A percentile compares a stretch with the other conserved stretches of the same genome.
phyloP scores from a whole-genome alignment of 176 grass and related monocot genomes.

The Secale cereale region DNA sequence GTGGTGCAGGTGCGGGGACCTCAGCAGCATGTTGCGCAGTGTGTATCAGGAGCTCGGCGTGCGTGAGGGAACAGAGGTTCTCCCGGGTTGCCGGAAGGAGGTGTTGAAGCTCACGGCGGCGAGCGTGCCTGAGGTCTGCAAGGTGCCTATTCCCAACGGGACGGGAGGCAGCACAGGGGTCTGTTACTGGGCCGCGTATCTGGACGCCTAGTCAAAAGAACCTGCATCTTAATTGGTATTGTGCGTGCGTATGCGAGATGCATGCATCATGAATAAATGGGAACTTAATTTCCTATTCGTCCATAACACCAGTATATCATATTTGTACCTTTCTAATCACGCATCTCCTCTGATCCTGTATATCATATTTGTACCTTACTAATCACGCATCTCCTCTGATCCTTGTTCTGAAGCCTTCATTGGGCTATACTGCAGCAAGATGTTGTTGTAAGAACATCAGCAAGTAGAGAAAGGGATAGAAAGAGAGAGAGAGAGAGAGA shows the following conservation, averaged over 20 bases:
- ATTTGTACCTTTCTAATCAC: background rate
- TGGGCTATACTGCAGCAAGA: too few relatives aligned
- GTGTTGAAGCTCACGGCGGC: background rate
- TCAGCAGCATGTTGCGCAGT: background rate
- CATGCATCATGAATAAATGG: background rate
- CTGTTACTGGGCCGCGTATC: background rate
- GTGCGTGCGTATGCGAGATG: background rate
- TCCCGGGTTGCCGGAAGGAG: background rate
- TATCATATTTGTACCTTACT: background rate
- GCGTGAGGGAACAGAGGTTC: background rate
- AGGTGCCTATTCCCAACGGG: too few relatives aligned
- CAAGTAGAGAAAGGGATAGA: too few relatives aligned
- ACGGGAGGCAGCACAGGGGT: background rate
- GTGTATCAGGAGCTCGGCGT: background rate
- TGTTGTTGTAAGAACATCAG: too few relatives aligned
- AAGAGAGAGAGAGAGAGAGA: too few relatives aligned
- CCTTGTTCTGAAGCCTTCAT: too few relatives aligned
- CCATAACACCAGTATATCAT: background rate
- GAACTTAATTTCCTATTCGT: background rate
- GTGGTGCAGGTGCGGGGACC: background rate
- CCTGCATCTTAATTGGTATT: background rate
- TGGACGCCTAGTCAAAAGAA: background rate
- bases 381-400: too few relatives aligned
- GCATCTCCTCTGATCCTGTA: background rate
- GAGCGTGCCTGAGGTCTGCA: background rate